These are phyloP conservation scores for Pleurotus ostreatus DNA, from an alignment of 768 basidiomycete genomes.

Conservation along the genomic window DNA sequence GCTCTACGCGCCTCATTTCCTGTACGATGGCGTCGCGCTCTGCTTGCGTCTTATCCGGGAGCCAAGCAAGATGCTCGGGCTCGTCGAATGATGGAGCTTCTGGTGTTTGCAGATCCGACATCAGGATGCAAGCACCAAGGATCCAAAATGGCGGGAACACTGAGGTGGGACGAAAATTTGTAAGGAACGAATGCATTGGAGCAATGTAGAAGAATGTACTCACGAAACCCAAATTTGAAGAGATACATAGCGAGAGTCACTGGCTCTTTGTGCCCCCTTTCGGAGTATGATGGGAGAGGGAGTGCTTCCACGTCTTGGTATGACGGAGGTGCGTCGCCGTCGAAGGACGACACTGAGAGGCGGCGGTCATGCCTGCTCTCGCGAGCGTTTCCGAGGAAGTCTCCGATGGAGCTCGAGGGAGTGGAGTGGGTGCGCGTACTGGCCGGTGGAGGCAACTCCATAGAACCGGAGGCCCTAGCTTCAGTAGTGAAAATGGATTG, in stretches of 20 bases:
- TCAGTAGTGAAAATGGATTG: neutral
- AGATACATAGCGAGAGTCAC: conserved; percentile 39
- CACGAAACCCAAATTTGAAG: conserved; percentile 48
- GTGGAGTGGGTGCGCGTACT: neutral
- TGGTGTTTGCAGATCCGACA: conserved; percentile 36
- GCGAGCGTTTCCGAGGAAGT: conserved; percentile 3
- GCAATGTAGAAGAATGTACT: conserved; percentile 16
- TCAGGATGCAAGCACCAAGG: conserved; percentile 33
- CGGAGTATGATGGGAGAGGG: conserved; percentile 1
- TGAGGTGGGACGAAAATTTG: conserved; percentile 12
- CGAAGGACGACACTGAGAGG: neutral
- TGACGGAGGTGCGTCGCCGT: conserved; percentile 8
- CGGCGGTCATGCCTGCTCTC: conserved; percentile 6
- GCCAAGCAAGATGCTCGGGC: conserved; percentile 30
- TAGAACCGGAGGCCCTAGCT: neutral
- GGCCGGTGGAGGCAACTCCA: neutral
- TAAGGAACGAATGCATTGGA: neutral
- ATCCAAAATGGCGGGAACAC: conserved; percentile 51
- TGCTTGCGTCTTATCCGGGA: conserved; percentile 50
- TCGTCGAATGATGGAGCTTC: neutral
- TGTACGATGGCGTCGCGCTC: conserved; percentile 44
- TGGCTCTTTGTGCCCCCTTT: conserved; percentile 26
- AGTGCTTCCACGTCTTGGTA: conserved; percentile 5
- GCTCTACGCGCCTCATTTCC: conserved; percentile 42
- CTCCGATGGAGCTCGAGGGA: neutral